Base-by-base conservation (phyloP, 768 basidiomycete genomes). In the Calocybe indica region DNA sequence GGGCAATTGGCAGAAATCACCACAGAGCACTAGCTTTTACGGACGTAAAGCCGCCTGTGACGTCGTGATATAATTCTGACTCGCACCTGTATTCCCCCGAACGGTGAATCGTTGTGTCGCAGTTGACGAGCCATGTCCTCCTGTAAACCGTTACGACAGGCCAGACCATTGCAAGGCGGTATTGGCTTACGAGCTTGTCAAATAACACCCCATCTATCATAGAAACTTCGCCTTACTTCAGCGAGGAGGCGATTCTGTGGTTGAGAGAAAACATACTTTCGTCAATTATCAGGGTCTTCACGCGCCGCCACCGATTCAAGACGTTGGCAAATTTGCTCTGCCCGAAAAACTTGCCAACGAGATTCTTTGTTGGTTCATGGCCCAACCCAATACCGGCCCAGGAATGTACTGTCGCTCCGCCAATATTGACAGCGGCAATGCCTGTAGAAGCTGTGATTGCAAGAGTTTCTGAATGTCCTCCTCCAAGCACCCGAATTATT, bases 1-100 rank as follows among this genome's bases (percentile, higher is more conserved):
- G 7, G 92, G 92, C 0, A 96, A 72, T 62, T 96, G 92, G 59
- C 82, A 93, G 62, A 94, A 94, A 60, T 96, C 92, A 6, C 92
- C 92, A 6, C 85, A 91, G 4, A 93, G 68, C 32, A 88, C 74
- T 45, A 93, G 77, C 85, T 92, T 49, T n/a, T 12, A 45, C 6
- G 13, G 28, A 46, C 13, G 45, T 11, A 33, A 14, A 44, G 12
- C 22, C 13, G 1, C 12, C 1, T 38, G 35, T 8, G 14, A 37
- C 4, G 15, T 37, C 15, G 10, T 22, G 22, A 43, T 46, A n/a
- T 29, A 14, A 35, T 33, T 31, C 36, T 13, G 22, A 22, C 22
- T 48, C 52, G 7, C 37, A 86, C 87, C 72, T 93, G 91, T 40
- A 95, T 90, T 5, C 91, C 91, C 8, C 92, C 92, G 55, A 92